Evolutionary conservation across 1,284 basidiomycete species (phyloP), one percentile per base, ranked within the genome.

Genomic region (Apiotrichum porosum): DNA sequence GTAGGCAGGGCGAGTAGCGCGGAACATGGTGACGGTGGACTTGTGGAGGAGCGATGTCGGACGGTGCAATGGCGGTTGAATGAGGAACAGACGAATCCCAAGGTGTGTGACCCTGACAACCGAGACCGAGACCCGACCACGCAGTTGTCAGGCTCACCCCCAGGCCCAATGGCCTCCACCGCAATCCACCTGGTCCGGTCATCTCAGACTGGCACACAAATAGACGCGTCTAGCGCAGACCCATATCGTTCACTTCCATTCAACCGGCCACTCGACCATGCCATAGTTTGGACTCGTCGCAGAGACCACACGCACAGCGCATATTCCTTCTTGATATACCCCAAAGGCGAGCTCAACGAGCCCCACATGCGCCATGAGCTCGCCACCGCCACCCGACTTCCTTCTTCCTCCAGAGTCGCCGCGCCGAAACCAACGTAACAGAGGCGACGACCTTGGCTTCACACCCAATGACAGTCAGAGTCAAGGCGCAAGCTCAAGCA

Each of bases 1-100:
- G 48, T 67, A 81, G 63, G 83, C 79, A 53, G 86, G 83, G 52
- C 86, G 83, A 41, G 84, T 83, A 57, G 83, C 74, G 67, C 88
- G 84, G 62, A 91, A 80, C 88, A 91, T 91, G 62, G 59, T 58
- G 41, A n/a, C 3, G 31, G 31, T 37, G 45, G 44, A 15, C 18
- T 36, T 40, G 28, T 46, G 13, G 21, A 26, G 39, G 15, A 41
- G 18, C 12, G 31, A 15, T 24, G 17, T 30, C 33, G 37, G 23
- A 23, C 17, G 21, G 4, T 5, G 18, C 10, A 19, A 6, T 10
- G n/a, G 37, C 6, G 15, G 9, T 36, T 36, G 9, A 21, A 36
- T 18, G 17, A 13, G 13, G 36, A n/a, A n/a, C n/a, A n/a, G n/a
- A n/a, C n/a, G n/a, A n/a, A n/a, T n/a, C n/a, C n/a, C n/a, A 23